These are phyloP conservation scores for Phialophora expanda DNA, from an alignment of 2,329 filamentous ascomycete species.

Conservation along the genomic window DNA sequence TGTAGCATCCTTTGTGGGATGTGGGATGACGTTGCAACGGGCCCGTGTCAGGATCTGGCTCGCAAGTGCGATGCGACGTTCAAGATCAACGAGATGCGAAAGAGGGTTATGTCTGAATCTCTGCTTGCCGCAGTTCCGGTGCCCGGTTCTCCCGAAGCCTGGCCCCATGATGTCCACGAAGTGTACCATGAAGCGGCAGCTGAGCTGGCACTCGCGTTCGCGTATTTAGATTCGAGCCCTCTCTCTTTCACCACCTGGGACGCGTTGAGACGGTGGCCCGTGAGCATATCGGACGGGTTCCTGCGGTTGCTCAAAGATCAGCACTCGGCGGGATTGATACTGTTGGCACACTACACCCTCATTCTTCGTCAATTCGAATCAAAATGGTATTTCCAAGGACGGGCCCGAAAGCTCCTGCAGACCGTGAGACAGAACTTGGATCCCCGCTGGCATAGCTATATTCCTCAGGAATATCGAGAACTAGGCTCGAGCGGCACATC, in stretches of 20 bases:
- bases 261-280: conserved; percentile 46
- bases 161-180: conserved; percentile 5
- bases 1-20: conserved; percentile 40
- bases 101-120: neutral
- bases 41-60: conserved; percentile 29
- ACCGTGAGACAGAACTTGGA: conserved; percentile 6
- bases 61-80: conserved; percentile 45
- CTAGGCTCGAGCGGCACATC: neutral
- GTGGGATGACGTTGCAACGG: conserved; percentile 35
- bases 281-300: conserved; percentile 45
- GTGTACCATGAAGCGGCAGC: conserved; percentile 14
- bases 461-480: neutral
- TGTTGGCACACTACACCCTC: conserved; percentile 49
- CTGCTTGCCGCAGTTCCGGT: neutral
- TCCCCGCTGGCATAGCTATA: conserved; percentile 9
- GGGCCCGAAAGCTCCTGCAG: conserved; percentile 35
- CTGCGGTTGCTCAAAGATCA: conserved; percentile 42
- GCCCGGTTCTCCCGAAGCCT: neutral
- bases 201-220: conserved; percentile 19
- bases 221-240: conserved; percentile 9
- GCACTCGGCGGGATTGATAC: conserved; percentile 45
- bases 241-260: conserved; percentile 41
- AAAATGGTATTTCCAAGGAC: conserved; percentile 48
- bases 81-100: conserved; percentile 2
- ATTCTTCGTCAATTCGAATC: conserved; percentile 44